Percentiles rank a stretch among this genome's conserved stretches.
phyloP scores from a whole-genome alignment of 495 filamentous ascomycete species.

The Neurospora sp. region DNA sequence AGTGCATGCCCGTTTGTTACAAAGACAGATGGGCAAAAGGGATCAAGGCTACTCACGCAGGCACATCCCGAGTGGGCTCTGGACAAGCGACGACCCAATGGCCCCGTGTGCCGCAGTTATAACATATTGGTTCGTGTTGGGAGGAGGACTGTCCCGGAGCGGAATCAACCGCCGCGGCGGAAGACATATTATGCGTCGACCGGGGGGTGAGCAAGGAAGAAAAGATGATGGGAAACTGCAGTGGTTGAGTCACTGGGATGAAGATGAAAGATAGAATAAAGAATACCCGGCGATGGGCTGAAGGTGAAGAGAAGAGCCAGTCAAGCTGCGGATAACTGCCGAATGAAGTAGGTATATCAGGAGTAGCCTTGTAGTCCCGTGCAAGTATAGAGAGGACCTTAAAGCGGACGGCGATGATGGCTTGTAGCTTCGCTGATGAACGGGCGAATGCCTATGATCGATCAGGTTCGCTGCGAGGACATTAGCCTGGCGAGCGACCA shows the following conservation, averaged over 20 bases:
- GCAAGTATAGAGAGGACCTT: neutral
- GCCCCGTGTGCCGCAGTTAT: constrained; percentile 39
- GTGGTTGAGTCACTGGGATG: neutral
- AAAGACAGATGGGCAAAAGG: neutral
- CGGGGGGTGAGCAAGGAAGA: neutral
- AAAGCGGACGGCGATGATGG: neutral
- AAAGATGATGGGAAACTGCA: neutral
- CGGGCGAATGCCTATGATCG: neutral
- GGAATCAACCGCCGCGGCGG: constrained; percentile 18
- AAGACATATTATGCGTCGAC: neutral
- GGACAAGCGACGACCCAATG: constrained; percentile 44
- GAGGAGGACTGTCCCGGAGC: constrained; percentile 25
- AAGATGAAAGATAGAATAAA: neutral
- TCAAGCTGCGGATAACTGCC: neutral
- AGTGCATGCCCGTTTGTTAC: neutral
- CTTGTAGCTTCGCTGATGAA: neutral
- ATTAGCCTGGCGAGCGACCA: neutral
- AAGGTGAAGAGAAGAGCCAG: neutral
- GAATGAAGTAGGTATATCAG: neutral
- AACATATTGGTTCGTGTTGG: constrained; percentile 33
- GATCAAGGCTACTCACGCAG: constrained; percentile 44
- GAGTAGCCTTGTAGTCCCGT: neutral
- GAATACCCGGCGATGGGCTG: neutral
- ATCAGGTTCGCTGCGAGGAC: neutral
- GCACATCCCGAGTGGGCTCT: constrained; percentile 36